Conservation (phyloP, 495 filamentous ascomycete species). For the Aspergillus steynii region DNA sequence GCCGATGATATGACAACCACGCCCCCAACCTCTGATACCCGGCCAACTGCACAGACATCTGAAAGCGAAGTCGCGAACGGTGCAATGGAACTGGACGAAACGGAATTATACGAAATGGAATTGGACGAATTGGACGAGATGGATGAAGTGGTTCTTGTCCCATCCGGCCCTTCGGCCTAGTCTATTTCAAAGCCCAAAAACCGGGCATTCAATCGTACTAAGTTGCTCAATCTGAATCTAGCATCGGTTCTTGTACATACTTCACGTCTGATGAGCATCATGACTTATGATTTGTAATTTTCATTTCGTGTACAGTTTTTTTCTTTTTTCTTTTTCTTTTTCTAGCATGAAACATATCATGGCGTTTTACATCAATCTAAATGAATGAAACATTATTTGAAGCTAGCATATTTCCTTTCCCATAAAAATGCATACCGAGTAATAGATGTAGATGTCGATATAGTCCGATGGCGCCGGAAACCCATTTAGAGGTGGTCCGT, state of each 20-base stretch:
- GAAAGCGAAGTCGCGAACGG: no score
- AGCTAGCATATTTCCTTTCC: neutral
- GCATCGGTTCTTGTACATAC: neutral
- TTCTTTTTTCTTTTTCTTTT: neutral
- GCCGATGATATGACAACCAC: neutral
- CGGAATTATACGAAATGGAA: no score
- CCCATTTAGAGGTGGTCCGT: slow-evolving; percentile 41
- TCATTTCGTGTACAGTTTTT: neutral
- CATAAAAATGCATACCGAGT: no score
- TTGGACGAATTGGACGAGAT: neutral
- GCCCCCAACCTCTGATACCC: neutral
- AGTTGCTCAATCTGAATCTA: neutral
- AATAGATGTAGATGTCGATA: no score
- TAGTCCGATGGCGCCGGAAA: neutral
- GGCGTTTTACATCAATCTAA: neutral
- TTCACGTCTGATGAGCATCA: neutral
- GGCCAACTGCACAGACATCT: neutral
- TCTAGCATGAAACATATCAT: neutral
- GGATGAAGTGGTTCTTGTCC: neutral
- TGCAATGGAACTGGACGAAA: neutral
- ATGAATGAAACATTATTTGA: neutral
- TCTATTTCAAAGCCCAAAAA: neutral
- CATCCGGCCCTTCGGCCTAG: neutral
- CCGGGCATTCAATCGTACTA: neutral
- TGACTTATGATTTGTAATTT: neutral